Base-by-base conservation (phyloP, 306 rosid genomes). In the Malus domestica region DNA sequence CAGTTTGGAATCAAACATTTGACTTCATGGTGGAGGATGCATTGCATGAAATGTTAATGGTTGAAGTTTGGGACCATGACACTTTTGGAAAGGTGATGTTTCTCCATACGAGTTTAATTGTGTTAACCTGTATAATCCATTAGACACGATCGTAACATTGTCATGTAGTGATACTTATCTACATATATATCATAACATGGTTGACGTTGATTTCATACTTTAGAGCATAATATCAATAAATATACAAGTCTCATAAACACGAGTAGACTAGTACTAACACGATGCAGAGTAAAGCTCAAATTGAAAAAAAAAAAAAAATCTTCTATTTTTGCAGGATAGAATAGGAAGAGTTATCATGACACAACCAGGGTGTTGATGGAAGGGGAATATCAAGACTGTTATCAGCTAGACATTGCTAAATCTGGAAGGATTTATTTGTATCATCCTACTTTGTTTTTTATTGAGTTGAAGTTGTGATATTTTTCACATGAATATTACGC, bases 1-100 rank as follows among this genome's bases (percentile, higher is more conserved):
- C 98, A 52, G 87, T 85, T 59, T 95, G 98, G 98, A 95, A 92
- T 85, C 98, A 90, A 87, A 95, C 96, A 57, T 92, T 90, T 69
- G 97, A 95, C 85, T 92, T 95, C 76, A 91, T 95, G 72, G 97
- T 95, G 85, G 98, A 95, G 85, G 97, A 95, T 80, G 96, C 88
- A 27, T 87, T 90, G 68, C 97, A 89, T 68, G 99, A 95, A 57
- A 85, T 95, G 97, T 70, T 95, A 79, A 86, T 86, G 19, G 58
- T 89, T 61, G 97, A 95, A 83, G 91, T 95, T 70, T 95, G 90
- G 89, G 97, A 95, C 78, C 97, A 92, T 68, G 99, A 95, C 87
- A 92, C 96, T 49, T 95, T 95, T 79, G 91, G 96, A 73, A 95
- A 95, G 97, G 97, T 95, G 83, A 79, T 67, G 33, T 80, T 73